phyloP scores from a whole-genome alignment of 1,284 basidiomycete genomes.

The Puccinia horiana region DNA sequence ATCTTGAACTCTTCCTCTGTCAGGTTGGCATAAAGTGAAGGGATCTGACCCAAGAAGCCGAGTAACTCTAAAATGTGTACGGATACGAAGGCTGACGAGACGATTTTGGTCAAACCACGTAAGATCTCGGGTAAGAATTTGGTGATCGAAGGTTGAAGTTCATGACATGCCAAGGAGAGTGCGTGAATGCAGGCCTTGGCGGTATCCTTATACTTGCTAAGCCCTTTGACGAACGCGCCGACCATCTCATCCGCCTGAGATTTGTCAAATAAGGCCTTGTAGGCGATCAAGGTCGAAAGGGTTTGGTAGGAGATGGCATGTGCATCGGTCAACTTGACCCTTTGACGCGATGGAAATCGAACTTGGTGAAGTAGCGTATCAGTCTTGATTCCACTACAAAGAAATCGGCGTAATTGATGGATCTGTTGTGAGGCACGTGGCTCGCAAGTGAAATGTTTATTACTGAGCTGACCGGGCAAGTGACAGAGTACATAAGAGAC shows the following conservation, averaged over 20 bases:
- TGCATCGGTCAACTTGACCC: conserved; percentile 73
- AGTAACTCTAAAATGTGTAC: conserved; percentile 95
- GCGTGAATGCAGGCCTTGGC: conserved; percentile 92
- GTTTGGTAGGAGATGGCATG: conserved; percentile 85
- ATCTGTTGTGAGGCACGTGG: conserved; percentile 72
- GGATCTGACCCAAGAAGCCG: conserved; percentile 78
- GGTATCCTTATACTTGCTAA: conserved; percentile 70
- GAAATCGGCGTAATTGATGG: conserved; percentile 67
- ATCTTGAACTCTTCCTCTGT: conserved; percentile 88
- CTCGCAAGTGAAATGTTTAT: conserved; percentile 96
- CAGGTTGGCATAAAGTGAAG: conserved; percentile 82
- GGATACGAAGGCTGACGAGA: conserved; percentile 88
- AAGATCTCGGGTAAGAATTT: conserved; percentile 79
- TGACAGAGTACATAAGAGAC: conserved; percentile 89
- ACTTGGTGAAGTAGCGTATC: conserved; percentile 68
- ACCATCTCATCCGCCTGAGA: conserved; percentile 71
- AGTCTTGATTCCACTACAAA: conserved; percentile 70
- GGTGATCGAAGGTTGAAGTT: conserved; percentile 79
- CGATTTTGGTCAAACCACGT: conserved; percentile 86
- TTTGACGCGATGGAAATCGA: conserved; percentile 61
- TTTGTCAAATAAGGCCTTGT: conserved; percentile 74
- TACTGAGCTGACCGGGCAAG: conserved; percentile 84
- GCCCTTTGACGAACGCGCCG: conserved; percentile 77
- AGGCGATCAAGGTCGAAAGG: conserved; percentile 84
- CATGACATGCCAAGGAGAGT: conserved; percentile 82